Evolutionary conservation across 768 basidiomycete species (phyloP).

Genomic region (Porpolomopsis calyptriformis): DNA sequence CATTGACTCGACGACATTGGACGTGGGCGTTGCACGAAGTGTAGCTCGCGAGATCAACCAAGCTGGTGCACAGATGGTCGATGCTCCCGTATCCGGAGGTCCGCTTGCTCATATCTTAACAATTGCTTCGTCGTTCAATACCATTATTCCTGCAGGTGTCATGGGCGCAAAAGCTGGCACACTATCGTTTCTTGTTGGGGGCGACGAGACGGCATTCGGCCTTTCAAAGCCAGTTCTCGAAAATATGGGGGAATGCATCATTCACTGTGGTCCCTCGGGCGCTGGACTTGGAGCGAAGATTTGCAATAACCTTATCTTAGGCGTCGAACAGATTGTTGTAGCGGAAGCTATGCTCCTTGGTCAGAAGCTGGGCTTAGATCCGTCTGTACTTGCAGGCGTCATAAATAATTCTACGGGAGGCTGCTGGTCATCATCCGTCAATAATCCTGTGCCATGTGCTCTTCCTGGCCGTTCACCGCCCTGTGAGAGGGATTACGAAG

Average conservation of each 20-base stretch:
- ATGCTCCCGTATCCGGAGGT: constrained; percentile 94
- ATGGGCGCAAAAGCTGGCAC: constrained; percentile 81
- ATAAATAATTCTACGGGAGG: constrained; percentile 78
- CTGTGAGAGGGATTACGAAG: constrained; percentile 73
- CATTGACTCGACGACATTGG: constrained; percentile 88
- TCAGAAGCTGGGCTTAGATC: constrained; percentile 67
- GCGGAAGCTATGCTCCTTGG: constrained; percentile 90
- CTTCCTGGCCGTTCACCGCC: constrained; percentile 65
- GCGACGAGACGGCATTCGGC: constrained; percentile 46
- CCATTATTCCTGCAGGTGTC: constrained; percentile 43
- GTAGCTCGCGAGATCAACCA: constrained; percentile 45
- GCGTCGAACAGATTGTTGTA: constrained; percentile 73
- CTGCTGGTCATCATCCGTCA: constrained; percentile 77
- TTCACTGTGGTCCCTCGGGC: constrained; percentile 76
- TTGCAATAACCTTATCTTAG: constrained; percentile 45
- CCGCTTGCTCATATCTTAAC: constrained; percentile 14
- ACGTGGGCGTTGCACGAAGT: constrained; percentile 60
- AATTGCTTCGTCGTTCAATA: constrained; percentile 2
- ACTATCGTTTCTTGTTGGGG: constrained; percentile 87
- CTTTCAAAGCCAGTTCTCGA: constrained; percentile 49
- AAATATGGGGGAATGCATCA: constrained; percentile 71
- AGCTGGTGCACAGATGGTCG: constrained; percentile 67
- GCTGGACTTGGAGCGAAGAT: constrained; percentile 59
- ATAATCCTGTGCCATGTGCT: constrained; percentile 78
- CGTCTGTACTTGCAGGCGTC: constrained; percentile 66